Evolutionary conservation across 805 yeast genomes (phyloP), one percentile per base, ranked within the genome.

Genomic region (Scheffersomyces spartinae): DNA sequence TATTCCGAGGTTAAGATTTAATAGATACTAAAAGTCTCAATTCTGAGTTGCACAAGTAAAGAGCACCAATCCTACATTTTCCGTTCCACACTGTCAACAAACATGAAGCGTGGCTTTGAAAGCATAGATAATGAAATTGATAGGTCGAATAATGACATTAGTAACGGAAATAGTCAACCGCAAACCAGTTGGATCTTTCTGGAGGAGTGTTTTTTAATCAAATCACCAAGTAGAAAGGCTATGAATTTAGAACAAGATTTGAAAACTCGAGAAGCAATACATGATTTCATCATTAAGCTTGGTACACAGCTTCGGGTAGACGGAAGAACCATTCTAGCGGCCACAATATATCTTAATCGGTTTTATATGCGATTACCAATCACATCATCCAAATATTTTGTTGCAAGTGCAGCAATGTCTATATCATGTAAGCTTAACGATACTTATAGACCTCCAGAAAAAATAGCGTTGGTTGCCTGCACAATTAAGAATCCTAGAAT

Each of bases 381-480:
- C 17, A 52, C 65, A 10, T 45, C 54, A 9, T 59, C 65, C 20
- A 60, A 60, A 31, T 58, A 60, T 39, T 60, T 45, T 31, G 63
- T 60, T 15, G 64, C 63, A 3, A 45, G 57, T 32, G 63, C 65
- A 4, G 65, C 65, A 5, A 32, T 60, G 7, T 50, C 61, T 22
- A 55, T 60, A n/a, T 47, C 62, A 11, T 52, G 62, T 33, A 60
- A 60, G 39, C 47, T 60, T 14, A 43, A 58, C 31, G 67, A 60
- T 26, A 56, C 49, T 5, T 60, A 57, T 31, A 32, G 66, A 13
- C 55, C 46, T n/a, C 64, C 65, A 4, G 65, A 59, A 29, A 56
- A 52, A 36, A 53, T 60, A 7, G 64, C 65, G 7, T 34, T 58
- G 34, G 37, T 47, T 4, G 63, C 55, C 5, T 52, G 63, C 28